Percentiles rank a stretch among this genome's conserved stretches.
Conservation (phyloP, 192 early-diverging fungal species). For the Dissophora ornata region DNA sequence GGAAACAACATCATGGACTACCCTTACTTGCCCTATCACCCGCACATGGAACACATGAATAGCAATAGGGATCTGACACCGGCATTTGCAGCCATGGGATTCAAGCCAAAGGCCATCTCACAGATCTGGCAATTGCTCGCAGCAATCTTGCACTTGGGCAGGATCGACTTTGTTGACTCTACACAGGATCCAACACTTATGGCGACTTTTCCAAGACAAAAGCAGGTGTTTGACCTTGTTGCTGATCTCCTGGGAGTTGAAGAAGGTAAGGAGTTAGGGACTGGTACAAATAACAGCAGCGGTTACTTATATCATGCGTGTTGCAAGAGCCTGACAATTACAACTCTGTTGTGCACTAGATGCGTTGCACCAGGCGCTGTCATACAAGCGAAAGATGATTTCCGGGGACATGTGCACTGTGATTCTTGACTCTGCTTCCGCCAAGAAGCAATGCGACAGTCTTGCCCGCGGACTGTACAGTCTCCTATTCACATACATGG, state of each 20-base stretch:
- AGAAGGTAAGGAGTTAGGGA: slow-evolving; percentile 52
- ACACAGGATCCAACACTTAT: slow-evolving; percentile 73
- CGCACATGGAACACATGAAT: slow-evolving; percentile 59
- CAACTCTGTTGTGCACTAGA: slow-evolving; percentile 10
- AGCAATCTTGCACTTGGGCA: slow-evolving; percentile 91
- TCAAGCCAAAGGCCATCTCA: slow-evolving; percentile 73
- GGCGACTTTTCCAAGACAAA: slow-evolving; percentile 79
- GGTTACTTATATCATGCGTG: not conserved
- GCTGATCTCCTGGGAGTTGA: slow-evolving; percentile 85
- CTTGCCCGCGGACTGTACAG: slow-evolving; percentile 89
- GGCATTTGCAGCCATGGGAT: slow-evolving; percentile 70
- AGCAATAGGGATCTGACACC: slow-evolving; percentile 72
- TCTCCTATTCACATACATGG: slow-evolving; percentile 88
- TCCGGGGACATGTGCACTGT: slow-evolving; percentile 90
- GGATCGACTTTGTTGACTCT: slow-evolving; percentile 81
- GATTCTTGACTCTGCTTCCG: slow-evolving; percentile 85
- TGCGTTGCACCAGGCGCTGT: slow-evolving; percentile 69
- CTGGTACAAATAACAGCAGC: not conserved
- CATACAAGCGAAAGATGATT: slow-evolving; percentile 87
- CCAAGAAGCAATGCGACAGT: slow-evolving; percentile 81
- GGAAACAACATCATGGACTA: slow-evolving; percentile 58
- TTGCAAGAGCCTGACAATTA: not conserved
- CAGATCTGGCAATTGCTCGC: slow-evolving; percentile 89
- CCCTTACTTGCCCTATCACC: slow-evolving; percentile 40
- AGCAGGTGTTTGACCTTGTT: slow-evolving; percentile 75